A percentile compares a stretch with the other conserved stretches of the same genome.
Conservation (phyloP, 371 early-diverging fungal species). For the Mortierella sp. region DNA sequence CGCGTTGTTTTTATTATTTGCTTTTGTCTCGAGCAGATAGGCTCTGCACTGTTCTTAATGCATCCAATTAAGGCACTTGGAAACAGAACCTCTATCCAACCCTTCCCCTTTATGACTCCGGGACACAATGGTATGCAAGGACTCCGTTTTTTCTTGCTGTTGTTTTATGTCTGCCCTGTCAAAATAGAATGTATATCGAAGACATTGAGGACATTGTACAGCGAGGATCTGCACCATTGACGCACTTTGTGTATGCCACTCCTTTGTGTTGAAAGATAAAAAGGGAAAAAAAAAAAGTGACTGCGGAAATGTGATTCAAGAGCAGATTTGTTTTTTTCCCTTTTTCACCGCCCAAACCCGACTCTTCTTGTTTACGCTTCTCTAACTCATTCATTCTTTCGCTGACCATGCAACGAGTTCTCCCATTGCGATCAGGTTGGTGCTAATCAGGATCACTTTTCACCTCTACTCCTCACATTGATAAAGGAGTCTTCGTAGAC, state of each 20-base stretch:
- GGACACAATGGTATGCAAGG: background rate
- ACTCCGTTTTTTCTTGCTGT: background rate
- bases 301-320: background rate
- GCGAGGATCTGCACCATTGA: too few species aligned
- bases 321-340: slow-evolving; percentile 1
- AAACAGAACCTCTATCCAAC: background rate
- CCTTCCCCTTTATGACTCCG: slow-evolving; percentile 5
- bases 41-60: background rate
- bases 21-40: background rate
- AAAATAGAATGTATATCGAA: background rate
- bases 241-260: too few species aligned
- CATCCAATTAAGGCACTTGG: background rate
- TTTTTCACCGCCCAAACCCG: background rate
- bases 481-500: background rate
- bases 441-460: background rate
- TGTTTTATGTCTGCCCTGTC: background rate
- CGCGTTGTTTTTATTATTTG: background rate
- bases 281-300: background rate
- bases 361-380: background rate
- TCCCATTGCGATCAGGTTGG: slow-evolving; percentile 2
- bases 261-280: background rate
- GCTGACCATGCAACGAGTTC: slow-evolving; percentile 1
- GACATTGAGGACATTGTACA: background rate
- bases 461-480: background rate
- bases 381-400: background rate